Evolutionary conservation across 129 eudicot species (phyloP).

Genomic region (Flaveria sonorensis): DNA sequence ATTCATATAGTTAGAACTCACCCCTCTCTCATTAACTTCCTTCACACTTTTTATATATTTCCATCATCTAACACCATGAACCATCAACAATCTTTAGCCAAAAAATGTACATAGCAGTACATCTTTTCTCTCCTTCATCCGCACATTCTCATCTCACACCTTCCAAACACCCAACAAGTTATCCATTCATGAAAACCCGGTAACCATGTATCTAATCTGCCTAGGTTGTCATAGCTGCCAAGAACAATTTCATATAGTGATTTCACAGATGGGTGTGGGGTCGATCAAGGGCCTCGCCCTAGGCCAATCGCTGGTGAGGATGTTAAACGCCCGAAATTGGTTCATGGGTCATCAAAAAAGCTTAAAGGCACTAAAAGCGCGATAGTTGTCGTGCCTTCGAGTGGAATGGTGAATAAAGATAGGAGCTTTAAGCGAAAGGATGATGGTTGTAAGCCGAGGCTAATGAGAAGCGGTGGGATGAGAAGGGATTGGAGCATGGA

Average conservation of each 20-base stretch:
- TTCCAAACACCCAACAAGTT: slow-evolving; percentile 10
- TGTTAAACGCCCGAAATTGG: slow-evolving; percentile 26
- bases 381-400: slow-evolving; percentile 22
- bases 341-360: slow-evolving; percentile 23
- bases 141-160: slow-evolving; percentile 17
- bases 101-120: slow-evolving; percentile 21
- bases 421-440: slow-evolving; percentile 32
- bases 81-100: slow-evolving; percentile 22
- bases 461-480: slow-evolving; percentile 51
- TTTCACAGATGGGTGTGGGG: slow-evolving; percentile 26
- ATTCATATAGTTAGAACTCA: slow-evolving; percentile 13
- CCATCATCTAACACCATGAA: slow-evolving; percentile 13
- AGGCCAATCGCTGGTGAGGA: slow-evolving; percentile 16
- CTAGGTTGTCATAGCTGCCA: slow-evolving; percentile 43
- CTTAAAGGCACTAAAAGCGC: slow-evolving; percentile 9
- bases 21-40: slow-evolving; percentile 12
- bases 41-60: background rate
- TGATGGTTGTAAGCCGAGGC: slow-evolving; percentile 32
- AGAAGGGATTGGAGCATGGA: slow-evolving; percentile 64
- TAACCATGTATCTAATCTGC: slow-evolving; percentile 40
- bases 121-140: slow-evolving; percentile 23
- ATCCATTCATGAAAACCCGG: background rate
- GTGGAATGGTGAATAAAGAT: slow-evolving; percentile 15
- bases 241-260: slow-evolving; percentile 43
- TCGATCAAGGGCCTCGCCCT: slow-evolving; percentile 23